Conservation (phyloP, 2,329 filamentous ascomycete genomes). For the Colletotrichum sp. region DNA sequence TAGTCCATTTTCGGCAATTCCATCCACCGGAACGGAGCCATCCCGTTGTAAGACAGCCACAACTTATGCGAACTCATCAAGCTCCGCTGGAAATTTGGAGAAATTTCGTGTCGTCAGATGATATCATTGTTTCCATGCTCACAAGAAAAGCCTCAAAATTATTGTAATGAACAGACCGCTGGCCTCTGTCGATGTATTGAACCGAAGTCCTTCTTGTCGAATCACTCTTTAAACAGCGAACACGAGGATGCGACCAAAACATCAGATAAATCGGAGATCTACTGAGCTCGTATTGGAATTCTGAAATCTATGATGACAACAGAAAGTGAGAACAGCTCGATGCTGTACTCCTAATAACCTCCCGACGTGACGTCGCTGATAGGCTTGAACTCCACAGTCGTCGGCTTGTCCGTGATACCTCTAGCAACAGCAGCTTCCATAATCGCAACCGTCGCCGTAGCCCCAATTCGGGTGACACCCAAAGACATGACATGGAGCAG, state of each 20-base stretch:
- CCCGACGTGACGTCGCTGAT: neutral
- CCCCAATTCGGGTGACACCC: constrained; percentile 60
- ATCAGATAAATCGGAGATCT: neutral
- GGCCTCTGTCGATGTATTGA: neutral
- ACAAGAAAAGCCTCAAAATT: neutral
- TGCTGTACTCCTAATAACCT: neutral
- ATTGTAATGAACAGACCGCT: no score
- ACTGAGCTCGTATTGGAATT: neutral
- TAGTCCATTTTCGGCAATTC: neutral
- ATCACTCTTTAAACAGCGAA: neutral
- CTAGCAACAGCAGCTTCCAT: constrained; percentile 57
- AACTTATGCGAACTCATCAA: neutral
- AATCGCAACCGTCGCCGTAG: constrained; percentile 59
- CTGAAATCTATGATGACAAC: neutral
- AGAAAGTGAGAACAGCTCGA: neutral
- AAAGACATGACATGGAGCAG: constrained; percentile 58
- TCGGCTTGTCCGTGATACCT: constrained; percentile 44
- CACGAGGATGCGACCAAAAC: neutral
- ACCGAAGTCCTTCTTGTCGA: no score
- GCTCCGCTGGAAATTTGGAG: neutral
- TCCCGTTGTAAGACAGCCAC: neutral
- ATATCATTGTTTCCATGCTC: neutral
- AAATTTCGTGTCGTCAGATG: neutral
- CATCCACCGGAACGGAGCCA: neutral
- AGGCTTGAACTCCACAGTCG: neutral